A percentile compares a stretch with the other conserved stretches of the same genome.
Evolutionary conservation across 805 yeast genomes (phyloP).

Genomic region (Saccharomyces paradoxus): DNA sequence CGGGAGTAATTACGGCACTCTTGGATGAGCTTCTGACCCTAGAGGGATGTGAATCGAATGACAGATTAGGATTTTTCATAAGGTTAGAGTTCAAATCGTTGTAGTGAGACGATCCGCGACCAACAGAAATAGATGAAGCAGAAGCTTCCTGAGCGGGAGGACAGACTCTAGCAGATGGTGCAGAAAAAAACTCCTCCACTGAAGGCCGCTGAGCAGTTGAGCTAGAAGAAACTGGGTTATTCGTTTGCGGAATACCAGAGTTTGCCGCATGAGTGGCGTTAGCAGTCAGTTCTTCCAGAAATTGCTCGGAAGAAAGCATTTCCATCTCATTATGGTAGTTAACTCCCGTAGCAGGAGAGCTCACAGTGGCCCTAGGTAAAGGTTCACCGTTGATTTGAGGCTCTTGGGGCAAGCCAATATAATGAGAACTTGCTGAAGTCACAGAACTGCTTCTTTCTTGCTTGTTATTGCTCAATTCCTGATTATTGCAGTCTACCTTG

Average conservation of each 20-base stretch:
- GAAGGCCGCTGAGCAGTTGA: constrained; percentile 27
- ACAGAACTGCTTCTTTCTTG: constrained; percentile 20
- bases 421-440: constrained; percentile 17
- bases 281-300: constrained; percentile 30
- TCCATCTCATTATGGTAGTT: constrained; percentile 6
- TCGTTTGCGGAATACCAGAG: constrained; percentile 16
- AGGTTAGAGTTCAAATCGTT: not conserved
- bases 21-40: constrained; percentile 7
- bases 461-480: constrained; percentile 7
- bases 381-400: constrained; percentile 7
- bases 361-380: constrained; percentile 1
- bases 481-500: constrained; percentile 10
- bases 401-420: constrained; percentile 10
- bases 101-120: not conserved
- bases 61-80: not conserved
- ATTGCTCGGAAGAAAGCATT: constrained; percentile 24
- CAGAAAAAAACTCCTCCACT: constrained; percentile 45
- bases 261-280: constrained; percentile 18
- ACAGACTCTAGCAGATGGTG: constrained; percentile 5
- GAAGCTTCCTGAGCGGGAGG: not conserved
- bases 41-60: not conserved
- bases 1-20: constrained; percentile 29
- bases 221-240: constrained; percentile 17
- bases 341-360: not conserved
- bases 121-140: not conserved